These are phyloP conservation scores for Sonneratia caseolaris DNA, from an alignment of 345 rosid species.

Conservation along the genomic window DNA sequence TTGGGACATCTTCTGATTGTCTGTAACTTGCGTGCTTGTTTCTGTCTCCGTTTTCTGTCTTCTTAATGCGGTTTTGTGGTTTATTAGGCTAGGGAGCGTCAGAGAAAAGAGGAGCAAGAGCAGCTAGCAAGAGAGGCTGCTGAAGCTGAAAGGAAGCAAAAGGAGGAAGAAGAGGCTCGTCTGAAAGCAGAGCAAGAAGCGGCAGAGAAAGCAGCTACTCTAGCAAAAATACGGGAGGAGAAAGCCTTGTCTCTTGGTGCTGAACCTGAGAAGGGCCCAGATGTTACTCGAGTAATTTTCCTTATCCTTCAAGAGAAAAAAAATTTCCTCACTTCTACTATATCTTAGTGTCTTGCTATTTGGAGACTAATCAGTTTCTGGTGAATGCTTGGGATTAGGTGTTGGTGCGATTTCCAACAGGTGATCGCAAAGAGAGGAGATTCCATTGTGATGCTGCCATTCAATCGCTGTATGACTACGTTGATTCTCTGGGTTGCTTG, in stretches of 20 bases:
- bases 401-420: conserved; percentile 80
- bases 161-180: too few species aligned
- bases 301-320: not conserved
- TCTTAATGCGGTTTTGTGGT: too few species aligned
- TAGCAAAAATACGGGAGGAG: conserved; percentile 70
- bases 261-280: conserved; percentile 88
- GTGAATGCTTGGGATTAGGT: conserved; percentile 30
- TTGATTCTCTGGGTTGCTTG: conserved; percentile 81
- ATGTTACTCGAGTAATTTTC: conserved; percentile 64
- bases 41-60: too few species aligned
- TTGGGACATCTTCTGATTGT: too few species aligned
- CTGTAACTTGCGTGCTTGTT: too few species aligned
- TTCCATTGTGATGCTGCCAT: conserved; percentile 50
- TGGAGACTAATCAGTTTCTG: not conserved
- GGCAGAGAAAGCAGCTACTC: conserved; percentile 74
- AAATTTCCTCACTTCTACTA: not conserved
- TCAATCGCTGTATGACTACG: conserved; percentile 66
- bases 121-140: conserved; percentile 82
- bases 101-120: conserved; percentile 79
- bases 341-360: not conserved
- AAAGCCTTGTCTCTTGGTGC: conserved; percentile 75
- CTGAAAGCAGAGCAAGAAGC: conserved; percentile 74
- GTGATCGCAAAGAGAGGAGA: conserved; percentile 94
- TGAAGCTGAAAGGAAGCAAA: conserved; percentile 40
- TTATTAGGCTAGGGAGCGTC: conserved; percentile 39